A percentile compares a stretch with the other conserved stretches of the same genome.
phyloP scores from a whole-genome alignment of 2,329 filamentous ascomycete species.

The Xylaria hypoxylon region DNA sequence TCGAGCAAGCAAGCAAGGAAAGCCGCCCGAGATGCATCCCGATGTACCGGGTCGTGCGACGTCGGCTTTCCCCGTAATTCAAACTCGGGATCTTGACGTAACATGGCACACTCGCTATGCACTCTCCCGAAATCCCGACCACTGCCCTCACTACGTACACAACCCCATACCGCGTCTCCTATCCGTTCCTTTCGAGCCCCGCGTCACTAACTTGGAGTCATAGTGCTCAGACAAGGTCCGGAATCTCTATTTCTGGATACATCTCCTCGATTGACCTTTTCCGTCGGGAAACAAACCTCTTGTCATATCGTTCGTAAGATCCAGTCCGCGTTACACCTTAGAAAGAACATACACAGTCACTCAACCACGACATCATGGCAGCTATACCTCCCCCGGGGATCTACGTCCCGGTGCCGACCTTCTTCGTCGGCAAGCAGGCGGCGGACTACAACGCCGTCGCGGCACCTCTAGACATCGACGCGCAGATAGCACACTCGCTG shows the following conservation, averaged over 20 bases:
- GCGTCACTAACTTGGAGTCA: constrained; percentile 31
- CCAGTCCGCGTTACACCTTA: background rate
- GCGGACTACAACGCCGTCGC: constrained; percentile 58
- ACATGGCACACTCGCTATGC: constrained; percentile 28
- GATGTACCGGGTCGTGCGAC: constrained; percentile 12
- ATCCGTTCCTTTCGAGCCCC: constrained; percentile 37
- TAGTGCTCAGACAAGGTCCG: background rate
- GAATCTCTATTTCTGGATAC: background rate
- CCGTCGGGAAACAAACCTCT: background rate
- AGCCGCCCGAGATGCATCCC: constrained; percentile 5
- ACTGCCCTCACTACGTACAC: constrained; percentile 24
- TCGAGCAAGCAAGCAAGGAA: background rate
- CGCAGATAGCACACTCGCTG: constrained; percentile 68
- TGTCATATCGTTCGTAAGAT: background rate
- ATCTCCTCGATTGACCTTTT: background rate
- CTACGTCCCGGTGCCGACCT: constrained; percentile 71
- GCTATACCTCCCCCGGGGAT: constrained; percentile 59
- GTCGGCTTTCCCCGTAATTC: constrained; percentile 18
- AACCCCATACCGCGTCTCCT: constrained; percentile 28
- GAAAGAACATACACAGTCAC: background rate
- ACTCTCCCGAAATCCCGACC: constrained; percentile 42
- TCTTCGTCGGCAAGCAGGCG: constrained; percentile 60
- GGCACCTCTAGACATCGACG: constrained; percentile 66
- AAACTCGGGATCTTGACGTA: constrained; percentile 19
- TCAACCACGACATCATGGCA: constrained; percentile 36